Percentiles rank a stretch among this genome's conserved stretches.
These are phyloP conservation scores for Selenicereus undatus DNA, from an alignment of 148 eudicot genomes.

Conservation along the genomic window DNA sequence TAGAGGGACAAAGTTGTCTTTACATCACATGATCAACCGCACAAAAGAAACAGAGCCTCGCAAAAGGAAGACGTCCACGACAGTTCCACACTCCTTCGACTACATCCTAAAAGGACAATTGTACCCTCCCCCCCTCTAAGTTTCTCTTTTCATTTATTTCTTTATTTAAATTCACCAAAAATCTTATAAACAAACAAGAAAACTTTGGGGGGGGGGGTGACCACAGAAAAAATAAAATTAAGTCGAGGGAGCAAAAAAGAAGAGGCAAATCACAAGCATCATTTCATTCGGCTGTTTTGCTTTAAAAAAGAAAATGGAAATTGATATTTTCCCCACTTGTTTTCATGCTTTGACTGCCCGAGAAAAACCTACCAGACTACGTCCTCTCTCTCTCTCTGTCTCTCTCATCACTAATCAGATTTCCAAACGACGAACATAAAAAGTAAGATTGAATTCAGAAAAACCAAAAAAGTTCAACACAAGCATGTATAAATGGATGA, in stretches of 20 bases:
- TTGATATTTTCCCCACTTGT: background rate
- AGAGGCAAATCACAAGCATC: background rate
- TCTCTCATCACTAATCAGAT: background rate
- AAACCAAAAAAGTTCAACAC: no score
- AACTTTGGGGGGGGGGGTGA: no score
- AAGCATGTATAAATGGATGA: background rate
- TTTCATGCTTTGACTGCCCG: background rate
- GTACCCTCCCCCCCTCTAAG: slow-evolving; percentile 19
- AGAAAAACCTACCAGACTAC: background rate
- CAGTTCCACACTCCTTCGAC: slow-evolving; percentile 17
- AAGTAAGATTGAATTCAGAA: background rate
- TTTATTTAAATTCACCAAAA: background rate
- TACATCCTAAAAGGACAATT: slow-evolving; percentile 18
- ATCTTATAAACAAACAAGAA: background rate
- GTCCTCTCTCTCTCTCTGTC: background rate
- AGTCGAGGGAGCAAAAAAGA: background rate
- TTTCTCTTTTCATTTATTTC: background rate
- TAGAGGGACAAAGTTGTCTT: slow-evolving; percentile 23
- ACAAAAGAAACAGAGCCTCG: slow-evolving; percentile 19
- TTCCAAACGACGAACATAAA: background rate
- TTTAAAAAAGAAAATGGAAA: background rate
- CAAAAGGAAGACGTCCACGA: slow-evolving; percentile 20
- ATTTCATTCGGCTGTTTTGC: background rate
- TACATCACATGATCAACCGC: slow-evolving; percentile 13
- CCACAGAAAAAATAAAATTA: background rate